Base-by-base conservation (phyloP, 1,284 basidiomycete genomes). In the Meripilus lineatus region DNA sequence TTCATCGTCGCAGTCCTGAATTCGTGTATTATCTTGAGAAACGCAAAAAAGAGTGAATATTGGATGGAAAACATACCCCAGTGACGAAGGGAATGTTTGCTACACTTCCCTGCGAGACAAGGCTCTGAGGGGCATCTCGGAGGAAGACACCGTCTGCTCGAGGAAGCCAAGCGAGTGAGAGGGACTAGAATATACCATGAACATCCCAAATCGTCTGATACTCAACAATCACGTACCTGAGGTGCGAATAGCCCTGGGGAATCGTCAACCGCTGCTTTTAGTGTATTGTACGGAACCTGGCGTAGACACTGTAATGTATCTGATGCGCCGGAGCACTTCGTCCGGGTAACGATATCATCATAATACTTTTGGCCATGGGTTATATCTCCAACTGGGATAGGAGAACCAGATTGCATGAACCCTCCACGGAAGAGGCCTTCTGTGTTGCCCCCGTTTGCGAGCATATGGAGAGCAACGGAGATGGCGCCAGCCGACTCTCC, bases 1-100 rank as follows among this genome's bases (percentile, higher is more conserved):
- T 56, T 78, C 75, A 44, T 77, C 76, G 41, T 76, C 74, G 43
- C 68, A 70, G 44, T 73, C 66, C 21, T 52, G 21, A 5, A 7
- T 15, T 15, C 10, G 18, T 23, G n/a, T 28, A n/a, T n/a, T n/a
- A 18, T 21, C 6, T 36, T 6, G n/a, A 32, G 23, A 28, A 6
- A 17, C 13, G 34, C n/a, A 3, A 22, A n/a, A 37, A 32, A 6
- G 21, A 41, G 20, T 21, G 23, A 25, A 22, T 18, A 25, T 2
- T n/a, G 20, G 8, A 10, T 22, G 28, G 7, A 21, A 17, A 33
- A 30, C 49, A 43, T 33, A 52, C 51, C 8, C 63, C 64, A 21
- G 45, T 54, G 11, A 68, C 50, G 36, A 65, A 54, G 2, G 66
- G 63, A 10, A 69, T 49, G 24, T 58, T 57, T 1, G 64, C 62